Base-by-base conservation (phyloP, 2,329 filamentous ascomycete genomes). In the Trichoderma hamatum region DNA sequence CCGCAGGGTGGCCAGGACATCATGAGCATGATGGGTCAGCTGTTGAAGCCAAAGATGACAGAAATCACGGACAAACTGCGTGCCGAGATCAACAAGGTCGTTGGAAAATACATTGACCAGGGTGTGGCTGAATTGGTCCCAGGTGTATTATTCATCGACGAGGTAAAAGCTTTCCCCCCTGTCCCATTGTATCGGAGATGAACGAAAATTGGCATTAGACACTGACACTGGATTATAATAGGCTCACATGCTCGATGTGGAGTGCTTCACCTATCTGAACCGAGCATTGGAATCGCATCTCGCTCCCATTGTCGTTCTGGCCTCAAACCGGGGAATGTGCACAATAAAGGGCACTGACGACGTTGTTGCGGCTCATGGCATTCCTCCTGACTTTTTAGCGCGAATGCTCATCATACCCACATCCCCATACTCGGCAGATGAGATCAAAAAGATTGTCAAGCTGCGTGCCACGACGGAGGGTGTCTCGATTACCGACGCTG, bases 1-100 rank as follows among this genome's bases (percentile, higher is more conserved):
- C 96, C 96, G 5, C 94, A 98, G 83, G 96, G 96, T 65, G 96
- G 96, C 55, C 96, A 99, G 84, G 96, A 99, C 80, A 97, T 99
- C 73, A 98, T 99, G 94, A 97, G 94, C 84, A 98, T 99, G 96
- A 98, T 99, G 95, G 96, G 96, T 76, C 96, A 99, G 82, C 84
- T 99, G 77, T 97, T 98, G 94, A 98, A 98, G 87, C 96, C 96
- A 71, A 96, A 96, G 85, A 97, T 97, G 90, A 99, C 96, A 6
- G 96, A 99, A 80, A 98, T 99, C 77, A 99, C 96, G 34, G 96
- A 99, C 82, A 99, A 99, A 84, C 84, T 99, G 77, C 89, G 96
- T 70, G 85, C 88, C 68, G 96, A 99, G 83, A 98, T 99, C 84
- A 97, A 99, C 88, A 98, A 98, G 84, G 95, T 99, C 34, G 96